Conservation (phyloP, 331 rosid species). For the Dryas integrifolia region DNA sequence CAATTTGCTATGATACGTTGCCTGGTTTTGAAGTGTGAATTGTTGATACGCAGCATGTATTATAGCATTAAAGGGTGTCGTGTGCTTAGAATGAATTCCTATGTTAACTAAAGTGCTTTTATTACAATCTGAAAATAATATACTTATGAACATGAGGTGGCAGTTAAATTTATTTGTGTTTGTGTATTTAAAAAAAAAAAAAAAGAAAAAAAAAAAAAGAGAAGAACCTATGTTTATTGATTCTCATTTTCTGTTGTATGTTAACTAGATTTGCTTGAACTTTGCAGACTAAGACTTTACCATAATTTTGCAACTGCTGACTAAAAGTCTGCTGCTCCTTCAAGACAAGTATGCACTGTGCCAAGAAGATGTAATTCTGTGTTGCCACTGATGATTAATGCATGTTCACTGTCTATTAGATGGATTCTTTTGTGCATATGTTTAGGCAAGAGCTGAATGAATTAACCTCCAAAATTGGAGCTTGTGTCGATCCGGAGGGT, state of each 20-base stretch:
- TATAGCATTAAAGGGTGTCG: neutral
- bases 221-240: neutral
- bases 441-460: constrained; percentile 28
- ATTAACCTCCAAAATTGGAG: constrained; percentile 27
- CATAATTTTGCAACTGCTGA: constrained; percentile 20
- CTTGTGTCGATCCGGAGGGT: constrained; percentile 24
- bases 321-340: constrained; percentile 13
- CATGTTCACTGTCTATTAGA: constrained; percentile 22
- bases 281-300: constrained; percentile 33
- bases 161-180: neutral
- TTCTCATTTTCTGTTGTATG: constrained; percentile 16
- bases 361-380: constrained; percentile 16
- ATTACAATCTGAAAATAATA: too few species aligned
- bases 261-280: constrained; percentile 19
- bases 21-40: neutral
- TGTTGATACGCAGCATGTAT: neutral
- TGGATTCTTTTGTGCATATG: constrained; percentile 29
- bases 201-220: too few species aligned
- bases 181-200: neutral
- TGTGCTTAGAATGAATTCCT: neutral
- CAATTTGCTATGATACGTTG: too few species aligned
- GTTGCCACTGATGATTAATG: neutral
- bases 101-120: too few species aligned
- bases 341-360: constrained; percentile 30
- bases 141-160: too few species aligned